A percentile compares a stretch with the other conserved stretches of the same genome.
These are phyloP conservation scores for Geotrichum restrictum DNA, from an alignment of 1,139 yeast genomes.

Conservation along the genomic window DNA sequence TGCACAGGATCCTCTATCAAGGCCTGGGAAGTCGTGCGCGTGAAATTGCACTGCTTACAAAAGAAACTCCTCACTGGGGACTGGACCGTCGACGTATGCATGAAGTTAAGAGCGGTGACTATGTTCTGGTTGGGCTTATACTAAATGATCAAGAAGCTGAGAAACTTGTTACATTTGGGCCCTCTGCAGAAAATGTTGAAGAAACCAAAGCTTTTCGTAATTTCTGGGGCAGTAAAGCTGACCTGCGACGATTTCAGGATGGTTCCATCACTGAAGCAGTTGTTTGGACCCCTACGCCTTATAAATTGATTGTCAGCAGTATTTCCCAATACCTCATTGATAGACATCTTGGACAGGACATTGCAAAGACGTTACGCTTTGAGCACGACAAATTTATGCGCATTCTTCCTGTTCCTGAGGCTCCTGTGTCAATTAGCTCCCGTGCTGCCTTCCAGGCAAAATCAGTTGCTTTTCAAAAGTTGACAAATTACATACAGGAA, in stretches of 20 bases:
- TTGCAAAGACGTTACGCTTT: slow-evolving; percentile 26
- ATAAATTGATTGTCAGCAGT: slow-evolving; percentile 59
- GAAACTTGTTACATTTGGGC: slow-evolving; percentile 81
- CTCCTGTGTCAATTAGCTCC: slow-evolving; percentile 41
- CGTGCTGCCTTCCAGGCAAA: slow-evolving; percentile 53
- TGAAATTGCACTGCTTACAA: slow-evolving; percentile 23
- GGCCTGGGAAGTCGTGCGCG: slow-evolving; percentile 66
- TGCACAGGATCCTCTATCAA: slow-evolving; percentile 54
- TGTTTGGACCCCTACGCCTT: slow-evolving; percentile 63
- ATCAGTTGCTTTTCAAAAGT: slow-evolving; percentile 60
- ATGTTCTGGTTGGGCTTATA: slow-evolving; percentile 53
- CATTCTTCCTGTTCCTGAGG: slow-evolving; percentile 42
- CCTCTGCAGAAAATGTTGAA: slow-evolving; percentile 55
- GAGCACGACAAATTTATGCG: slow-evolving; percentile 23
- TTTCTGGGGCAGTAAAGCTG: slow-evolving; percentile 87
- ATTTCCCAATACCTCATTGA: slow-evolving; percentile 62
- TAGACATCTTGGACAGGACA: slow-evolving; percentile 52
- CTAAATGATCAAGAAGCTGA: slow-evolving; percentile 75
- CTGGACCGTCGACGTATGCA: slow-evolving; percentile 53
- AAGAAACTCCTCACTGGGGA: slow-evolving; percentile 37
- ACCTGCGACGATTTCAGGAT: slow-evolving; percentile 79
- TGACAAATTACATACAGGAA: slow-evolving; percentile 52
- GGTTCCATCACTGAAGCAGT: slow-evolving; percentile 88
- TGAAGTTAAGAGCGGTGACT: slow-evolving; percentile 34
- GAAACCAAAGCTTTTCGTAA: slow-evolving; percentile 52